Percentiles rank a stretch among this genome's conserved stretches.
phyloP scores from a whole-genome alignment of 768 basidiomycete species.

The Trametes villosa region DNA sequence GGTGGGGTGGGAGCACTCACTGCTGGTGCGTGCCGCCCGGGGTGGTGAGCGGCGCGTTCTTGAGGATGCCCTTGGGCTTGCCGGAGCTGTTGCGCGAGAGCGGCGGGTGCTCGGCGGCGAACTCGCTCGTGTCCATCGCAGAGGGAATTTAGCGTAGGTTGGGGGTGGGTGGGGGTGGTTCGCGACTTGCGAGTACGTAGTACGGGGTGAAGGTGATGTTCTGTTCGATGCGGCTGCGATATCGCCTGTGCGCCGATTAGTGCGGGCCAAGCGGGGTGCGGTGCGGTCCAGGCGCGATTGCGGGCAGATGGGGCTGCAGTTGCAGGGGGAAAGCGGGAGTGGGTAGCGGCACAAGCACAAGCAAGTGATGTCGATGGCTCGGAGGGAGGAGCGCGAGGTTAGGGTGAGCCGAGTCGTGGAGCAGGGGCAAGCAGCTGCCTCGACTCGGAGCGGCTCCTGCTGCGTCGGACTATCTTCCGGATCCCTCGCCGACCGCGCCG shows the following conservation, averaged over 20 bases:
- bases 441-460: too few species aligned
- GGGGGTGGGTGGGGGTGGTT: neutral
- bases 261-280: too few species aligned
- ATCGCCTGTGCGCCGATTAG: too few species aligned
- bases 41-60: constrained; percentile 68
- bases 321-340: neutral
- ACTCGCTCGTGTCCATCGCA: neutral
- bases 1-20: constrained; percentile 43
- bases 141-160: constrained; percentile 4
- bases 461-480: too few species aligned
- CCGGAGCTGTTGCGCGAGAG: constrained; percentile 61
- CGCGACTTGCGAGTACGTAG: neutral
- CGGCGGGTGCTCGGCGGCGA: constrained; percentile 44
- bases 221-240: too few species aligned
- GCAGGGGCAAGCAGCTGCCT: neutral
- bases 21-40: constrained; percentile 41
- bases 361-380: neutral
- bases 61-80: constrained; percentile 82
- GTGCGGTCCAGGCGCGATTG: too few species aligned
- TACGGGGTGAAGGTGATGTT: too few species aligned
- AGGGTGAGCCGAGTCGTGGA: neutral
- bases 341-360: neutral
- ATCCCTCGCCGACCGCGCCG: neutral
- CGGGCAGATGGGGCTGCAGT: too few species aligned
- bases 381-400: neutral